phyloP scores from a whole-genome alignment of 495 filamentous ascomycete species.

The Apodospora peruviana region DNA sequence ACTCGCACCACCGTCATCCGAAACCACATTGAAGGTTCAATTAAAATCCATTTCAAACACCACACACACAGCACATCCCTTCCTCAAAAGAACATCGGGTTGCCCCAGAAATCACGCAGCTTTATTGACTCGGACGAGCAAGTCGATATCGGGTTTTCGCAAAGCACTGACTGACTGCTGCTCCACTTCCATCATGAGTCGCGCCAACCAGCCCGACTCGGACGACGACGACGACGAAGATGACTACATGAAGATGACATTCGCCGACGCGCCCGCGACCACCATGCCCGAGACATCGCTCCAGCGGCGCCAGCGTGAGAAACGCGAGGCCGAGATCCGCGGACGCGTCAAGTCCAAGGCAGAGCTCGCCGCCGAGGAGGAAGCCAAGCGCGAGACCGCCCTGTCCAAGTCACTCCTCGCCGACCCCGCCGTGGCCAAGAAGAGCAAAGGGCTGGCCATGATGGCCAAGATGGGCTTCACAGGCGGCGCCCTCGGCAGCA shows the following conservation, averaged over 20 bases:
- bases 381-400: constrained; percentile 65
- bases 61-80: too few relatives aligned
- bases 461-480: constrained; percentile 96
- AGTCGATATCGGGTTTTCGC: too few relatives aligned
- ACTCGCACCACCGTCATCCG: too few relatives aligned
- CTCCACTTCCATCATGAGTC: not conserved
- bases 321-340: constrained; percentile 54
- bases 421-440: constrained; percentile 1
- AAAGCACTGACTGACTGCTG: too few relatives aligned
- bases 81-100: too few relatives aligned
- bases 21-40: too few relatives aligned
- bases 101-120: too few relatives aligned
- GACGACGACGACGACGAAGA: constrained; percentile 43
- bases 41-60: too few relatives aligned
- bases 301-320: constrained; percentile 48
- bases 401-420: constrained; percentile 62
- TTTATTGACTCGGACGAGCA: too few relatives aligned
- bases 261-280: constrained; percentile 25
- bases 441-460: constrained; percentile 85
- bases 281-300: constrained; percentile 46
- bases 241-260: constrained; percentile 65
- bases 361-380: constrained; percentile 67
- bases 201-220: not conserved
- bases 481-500: constrained; percentile 58
- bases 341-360: constrained; percentile 70